Base-by-base conservation (phyloP, 2,329 filamentous ascomycete genomes). In the Pestalotiopsis sp. region DNA sequence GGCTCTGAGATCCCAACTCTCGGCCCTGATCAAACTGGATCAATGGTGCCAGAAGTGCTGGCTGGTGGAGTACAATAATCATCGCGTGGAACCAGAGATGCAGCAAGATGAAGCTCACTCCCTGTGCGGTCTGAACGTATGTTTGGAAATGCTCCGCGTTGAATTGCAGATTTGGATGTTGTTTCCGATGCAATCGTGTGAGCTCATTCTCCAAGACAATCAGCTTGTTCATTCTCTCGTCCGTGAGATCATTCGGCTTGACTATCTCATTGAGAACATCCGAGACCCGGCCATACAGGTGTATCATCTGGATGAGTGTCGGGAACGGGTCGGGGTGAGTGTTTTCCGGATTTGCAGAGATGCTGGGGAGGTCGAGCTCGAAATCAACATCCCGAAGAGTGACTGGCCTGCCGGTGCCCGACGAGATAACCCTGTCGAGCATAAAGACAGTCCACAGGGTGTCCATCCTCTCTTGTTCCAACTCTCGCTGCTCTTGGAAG, bases 381-480 rank as follows among this genome's bases (percentile, higher is more conserved):
- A 95, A 95, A 73, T 97, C 94, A 70, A 93, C 91, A 75, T 97
- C 93, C 63, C 92, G 90, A 38, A 97, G 85, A 0, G 93, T 97
- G 12, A 95, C 94, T 0, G 93, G 92, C 17, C 94, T 87, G 11
- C 94, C 94, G 0, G 93, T 96, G 0, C 94, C 94, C 0, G 93
- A 95, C 0, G 94, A 97, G 31, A 97, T 95, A 70, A 95, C 91
- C 23, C 94, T 87, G 75, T 97, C 94, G 1, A 97, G 86, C 72
- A 97, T 91, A 78, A 97, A 97, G 12, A 97, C 92, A 3, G 93
- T 91, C 94, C 94, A 97, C 73, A 97, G 94, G 0, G 94, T 95
- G 74, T 97, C 93, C 58, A 94, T 90, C 17, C 93, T 88, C 76
- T 97, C 94, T 71, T 94, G 90, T 74, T 97, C 93, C 3, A 93